Base-by-base conservation (phyloP, 306 rosid species). In the Psophocarpus tetragonolobus region DNA sequence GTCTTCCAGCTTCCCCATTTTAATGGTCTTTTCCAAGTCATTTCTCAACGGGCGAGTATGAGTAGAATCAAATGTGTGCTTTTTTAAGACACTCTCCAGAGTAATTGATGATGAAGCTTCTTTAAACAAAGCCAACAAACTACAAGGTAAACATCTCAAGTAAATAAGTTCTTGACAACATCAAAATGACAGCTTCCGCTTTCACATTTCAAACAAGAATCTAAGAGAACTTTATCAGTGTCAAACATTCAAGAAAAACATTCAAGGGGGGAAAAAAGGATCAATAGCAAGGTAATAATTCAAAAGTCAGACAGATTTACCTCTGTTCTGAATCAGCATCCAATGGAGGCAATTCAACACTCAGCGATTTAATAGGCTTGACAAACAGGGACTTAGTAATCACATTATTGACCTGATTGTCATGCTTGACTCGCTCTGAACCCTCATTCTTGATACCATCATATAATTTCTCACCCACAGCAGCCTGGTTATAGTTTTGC, bases 1-100 rank as follows among this genome's bases (percentile, higher is more conserved):
- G 29, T 83, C 89, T 76, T 90, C 95, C 88, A 92, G 82, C 85
- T 90, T 92, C 58, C 88, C 97, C 57, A 58, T 48, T 47, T 87
- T 90, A 61, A 87, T 88, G 80, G 78, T 85, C 87, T 65, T 84
- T 30, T 88, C 97, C 63, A 81, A 84, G 4, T 44, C 58, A 66
- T 68, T 39, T 65, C 64, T 83, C 29, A 75, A 45, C 0, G 83
- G 63, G 45, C 50, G 17, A 23, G 80, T 36, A 79, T 88, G 87
- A 81, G 89, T 79, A 50, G 86, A 80, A 45, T 88, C 80, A 71
- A 82, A 62, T 74, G 81, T 82, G 72, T 86, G 86, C 80, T 86
- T 89, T 88, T 57, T 27, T 68, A 68, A 63, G 21, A 88, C 79
- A 62, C 71, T 88, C 36, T 93, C 88, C 83, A 90, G 41, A 9